Base-by-base conservation (phyloP, 495 filamentous ascomycete genomes). In the Achaetomiella virescens region DNA sequence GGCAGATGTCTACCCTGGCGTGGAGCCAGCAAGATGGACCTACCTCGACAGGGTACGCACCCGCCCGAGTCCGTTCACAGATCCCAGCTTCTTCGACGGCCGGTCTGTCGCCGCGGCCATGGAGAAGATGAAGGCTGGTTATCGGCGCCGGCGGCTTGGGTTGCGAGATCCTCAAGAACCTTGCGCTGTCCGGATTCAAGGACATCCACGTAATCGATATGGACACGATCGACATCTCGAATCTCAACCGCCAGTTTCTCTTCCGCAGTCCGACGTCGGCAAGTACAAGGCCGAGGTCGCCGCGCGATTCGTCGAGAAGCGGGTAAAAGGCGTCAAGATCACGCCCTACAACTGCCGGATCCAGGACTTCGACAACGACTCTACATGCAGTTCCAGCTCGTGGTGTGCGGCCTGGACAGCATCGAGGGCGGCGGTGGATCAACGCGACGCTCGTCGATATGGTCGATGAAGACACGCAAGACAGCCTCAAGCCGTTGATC, bases 151-250 rank as follows among this genome's bases (percentile, higher is more conserved):
- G 95, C 55, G 95, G 95, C 11, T 70, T 99, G 60, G 95, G 95
- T 56, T 99, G 95, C 63, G 95, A 99, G 69, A 91, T 99, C 47
- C 71, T 99, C 37, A 99, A 99, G 76, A 91, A 97, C 62, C 82
- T 99, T 10, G 93, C 95, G 27, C 78, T 97, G 3, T 96, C 91
- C 3, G 91, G 95, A 11, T 97, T 97, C 75, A 95, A 87, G 70
- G 80, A 97, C 67, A 96, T 99, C 56, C 90, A 97, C 75, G 92
- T 99, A 37, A 97, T 99, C 62, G 95, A 99, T 75, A 99, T 99
- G 95, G 91, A 89, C 60, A 97, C 91, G 6, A 99, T 99, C 69
- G 95, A 99, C 66, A 90, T 99, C 52, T 96, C 90, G 22, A 99
- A 99, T 71, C 80, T 99, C 43, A 99, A 99, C 69, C 85, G 95